A percentile compares a stretch with the other conserved stretches of the same genome.
phyloP scores from a whole-genome alignment of 2,329 filamentous ascomycete species.

The Trichophyton schoenleinii region DNA sequence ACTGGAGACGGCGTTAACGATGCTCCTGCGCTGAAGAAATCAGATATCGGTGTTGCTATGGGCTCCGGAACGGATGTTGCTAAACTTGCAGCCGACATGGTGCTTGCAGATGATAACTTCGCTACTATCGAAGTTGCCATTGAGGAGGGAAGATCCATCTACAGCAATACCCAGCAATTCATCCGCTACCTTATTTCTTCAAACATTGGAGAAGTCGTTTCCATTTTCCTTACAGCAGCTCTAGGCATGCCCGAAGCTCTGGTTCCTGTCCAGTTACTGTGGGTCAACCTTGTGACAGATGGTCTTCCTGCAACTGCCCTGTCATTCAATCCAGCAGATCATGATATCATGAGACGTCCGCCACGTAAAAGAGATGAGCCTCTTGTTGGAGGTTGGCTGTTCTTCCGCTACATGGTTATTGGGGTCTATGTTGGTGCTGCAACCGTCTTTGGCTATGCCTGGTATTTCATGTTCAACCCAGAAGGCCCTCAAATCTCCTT shows the following conservation, averaged over 20 bases:
- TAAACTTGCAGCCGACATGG: slow-evolving; percentile 95
- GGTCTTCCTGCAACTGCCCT: slow-evolving; percentile 91
- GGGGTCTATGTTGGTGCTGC: slow-evolving; percentile 89
- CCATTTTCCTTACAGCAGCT: slow-evolving; percentile 94
- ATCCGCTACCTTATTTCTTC: slow-evolving; percentile 98
- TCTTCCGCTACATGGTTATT: slow-evolving; percentile 94
- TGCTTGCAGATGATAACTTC: slow-evolving; percentile 96
- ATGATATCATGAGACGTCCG: slow-evolving; percentile 90
- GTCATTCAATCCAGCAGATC: slow-evolving; percentile 96
- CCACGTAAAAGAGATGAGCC: slow-evolving; percentile 87
- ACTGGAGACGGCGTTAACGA: slow-evolving; percentile 98
- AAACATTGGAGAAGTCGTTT: slow-evolving; percentile 97
- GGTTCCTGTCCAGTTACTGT: slow-evolving; percentile 91
- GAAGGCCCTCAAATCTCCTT: slow-evolving; percentile 85
- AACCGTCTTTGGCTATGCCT: slow-evolving; percentile 94
- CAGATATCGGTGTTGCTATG: slow-evolving; percentile 98
- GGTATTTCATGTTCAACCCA: slow-evolving; percentile 98
- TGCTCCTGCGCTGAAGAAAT: slow-evolving; percentile 93
- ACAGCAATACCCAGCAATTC: slow-evolving; percentile 99
- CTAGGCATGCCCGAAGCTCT: slow-evolving; percentile 95
- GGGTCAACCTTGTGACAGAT: slow-evolving; percentile 97
- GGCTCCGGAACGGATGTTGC: slow-evolving; percentile 94
- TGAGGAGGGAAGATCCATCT: slow-evolving; percentile 94
- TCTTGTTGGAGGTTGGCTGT: slow-evolving; percentile 88
- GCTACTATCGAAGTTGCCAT: slow-evolving; percentile 93